Percentiles rank a stretch among this genome's conserved stretches.
phyloP scores from a whole-genome alignment of 495 filamentous ascomycete species.

The Neurospora intermedia region DNA sequence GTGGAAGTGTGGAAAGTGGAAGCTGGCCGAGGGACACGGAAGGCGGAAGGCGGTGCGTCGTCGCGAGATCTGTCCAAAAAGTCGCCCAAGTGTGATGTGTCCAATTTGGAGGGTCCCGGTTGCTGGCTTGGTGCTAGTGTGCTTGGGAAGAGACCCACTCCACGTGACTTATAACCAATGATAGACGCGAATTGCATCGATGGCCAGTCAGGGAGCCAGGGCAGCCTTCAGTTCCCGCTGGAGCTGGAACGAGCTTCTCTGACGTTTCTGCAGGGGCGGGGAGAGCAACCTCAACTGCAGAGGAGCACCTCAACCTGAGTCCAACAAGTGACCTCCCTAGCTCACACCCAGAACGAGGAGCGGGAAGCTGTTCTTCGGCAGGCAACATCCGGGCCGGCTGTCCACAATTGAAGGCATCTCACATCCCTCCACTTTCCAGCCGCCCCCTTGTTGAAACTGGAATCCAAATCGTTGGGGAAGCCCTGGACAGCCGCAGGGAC shows the following conservation, averaged over 20 bases:
- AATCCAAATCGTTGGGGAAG: background rate
- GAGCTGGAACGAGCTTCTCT: background rate
- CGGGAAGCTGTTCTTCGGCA: background rate
- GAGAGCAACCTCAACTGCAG: background rate
- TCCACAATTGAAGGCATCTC: background rate
- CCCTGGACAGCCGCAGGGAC: background rate
- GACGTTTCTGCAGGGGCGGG: background rate
- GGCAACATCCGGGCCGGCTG: background rate
- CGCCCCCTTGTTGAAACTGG: background rate
- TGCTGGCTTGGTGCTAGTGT: background rate
- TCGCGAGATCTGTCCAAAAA: slow-evolving; percentile 40
- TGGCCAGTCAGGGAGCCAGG: background rate
- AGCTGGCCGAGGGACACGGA: slow-evolving; percentile 18
- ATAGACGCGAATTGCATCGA: background rate
- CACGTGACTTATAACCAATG: slow-evolving; percentile 18
- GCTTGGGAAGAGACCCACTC: slow-evolving; percentile 20
- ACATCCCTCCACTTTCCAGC: background rate
- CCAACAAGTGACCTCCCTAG: background rate
- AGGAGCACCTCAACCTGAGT: too few relatives aligned
- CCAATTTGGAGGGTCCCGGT: slow-evolving; percentile 29
- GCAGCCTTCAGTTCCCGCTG: background rate
- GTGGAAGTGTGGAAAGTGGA: slow-evolving; percentile 4
- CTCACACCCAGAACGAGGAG: background rate
- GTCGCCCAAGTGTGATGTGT: slow-evolving; percentile 37
- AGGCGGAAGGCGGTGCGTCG: slow-evolving; percentile 25